These are phyloP conservation scores for Elaeis oleifera DNA, from an alignment of 202 grass and related monocot genomes.

Conservation along the genomic window DNA sequence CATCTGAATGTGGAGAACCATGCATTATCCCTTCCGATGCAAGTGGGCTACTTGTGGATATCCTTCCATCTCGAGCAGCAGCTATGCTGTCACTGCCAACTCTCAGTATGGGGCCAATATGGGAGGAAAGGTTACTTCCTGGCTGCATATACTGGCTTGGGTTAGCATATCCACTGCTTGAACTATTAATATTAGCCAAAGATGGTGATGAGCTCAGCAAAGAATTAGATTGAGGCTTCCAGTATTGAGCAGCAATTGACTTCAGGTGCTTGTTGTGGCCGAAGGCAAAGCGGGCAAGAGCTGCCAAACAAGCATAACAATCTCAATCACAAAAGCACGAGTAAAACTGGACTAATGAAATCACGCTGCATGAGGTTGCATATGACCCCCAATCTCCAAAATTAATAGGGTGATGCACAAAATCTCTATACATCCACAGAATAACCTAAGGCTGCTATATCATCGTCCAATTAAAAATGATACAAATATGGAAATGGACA, in stretches of 20 bases:
- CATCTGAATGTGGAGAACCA: slow-evolving; percentile 85
- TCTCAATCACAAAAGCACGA: not conserved
- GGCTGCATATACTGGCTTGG: slow-evolving; percentile 38
- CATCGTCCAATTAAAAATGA: too few species aligned
- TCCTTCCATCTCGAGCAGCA: slow-evolving; percentile 56
- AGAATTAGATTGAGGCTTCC: slow-evolving; percentile 71
- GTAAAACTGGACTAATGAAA: not conserved
- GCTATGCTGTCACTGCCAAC: slow-evolving; percentile 64
- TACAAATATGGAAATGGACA: too few species aligned
- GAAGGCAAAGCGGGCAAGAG: slow-evolving; percentile 74
- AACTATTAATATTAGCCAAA: slow-evolving; percentile 67
- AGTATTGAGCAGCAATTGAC: slow-evolving; percentile 70
- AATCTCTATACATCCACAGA: too few species aligned
- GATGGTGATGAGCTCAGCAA: slow-evolving; percentile 69
- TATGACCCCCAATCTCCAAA: too few species aligned
- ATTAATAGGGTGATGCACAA: too few species aligned
- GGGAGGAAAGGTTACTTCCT: slow-evolving; percentile 36
- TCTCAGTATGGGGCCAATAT: slow-evolving; percentile 69
- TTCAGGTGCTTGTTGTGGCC: slow-evolving; percentile 88
- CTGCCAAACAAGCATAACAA: slow-evolving; percentile 32
- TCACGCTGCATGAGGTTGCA: not conserved
- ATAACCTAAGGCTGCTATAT: not conserved
- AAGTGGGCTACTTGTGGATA: slow-evolving; percentile 74
- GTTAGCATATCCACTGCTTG: slow-evolving; percentile 32
- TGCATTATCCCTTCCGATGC: slow-evolving; percentile 53